Base-by-base conservation (phyloP, 1,139 yeast species). In the Candida dubliniensis region DNA sequence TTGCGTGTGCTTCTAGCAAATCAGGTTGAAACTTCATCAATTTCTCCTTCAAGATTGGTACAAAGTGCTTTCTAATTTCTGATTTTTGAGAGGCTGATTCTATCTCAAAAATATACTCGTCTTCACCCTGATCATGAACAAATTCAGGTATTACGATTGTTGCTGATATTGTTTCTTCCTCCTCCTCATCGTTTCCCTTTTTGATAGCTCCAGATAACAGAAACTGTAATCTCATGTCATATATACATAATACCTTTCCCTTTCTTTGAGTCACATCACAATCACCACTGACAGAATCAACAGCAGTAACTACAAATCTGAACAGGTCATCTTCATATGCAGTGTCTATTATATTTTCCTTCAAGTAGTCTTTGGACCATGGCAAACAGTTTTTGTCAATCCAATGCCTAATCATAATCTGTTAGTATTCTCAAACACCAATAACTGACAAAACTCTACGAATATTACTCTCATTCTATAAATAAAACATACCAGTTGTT, bases 201-300 rank as follows among this genome's bases (percentile, higher is more conserved):
- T 59, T 56, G 13, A 41, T 36, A 11, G 53, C 53, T 11, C 74
- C 76, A 15, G 61, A 58, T 13, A 82, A 67, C 13, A 67, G 55
- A 48, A 85, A 73, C 49, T 68, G 72, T 40, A 85, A 63, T 41
- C 66, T 69, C 76, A 86, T 61, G 59, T 86, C 95, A 56, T 77
- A 85, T 44, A 85, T 82, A 57, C 93, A 85, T 57, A 81, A 77
- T 12, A 83, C 88, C 63, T 82, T 84, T 9, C 91, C 93, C 65
- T 86, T 86, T 67, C 93, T 77, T 63, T 86, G 93, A 25, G 88
- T 82, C 11, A 86, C 91, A 54, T 84, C 87, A 56, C 93, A 84
- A 61, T 86, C 93, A 15, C 95, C 95, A 11, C 76, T 61, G 12
- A 84, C 70, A 2, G 79, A 66, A 33, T 69, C 71, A 9, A 81